Percentiles rank a stretch among this genome's conserved stretches.
Conservation (phyloP, 2,329 filamentous ascomycete species). For the Colletotrichum chlorophyti region DNA sequence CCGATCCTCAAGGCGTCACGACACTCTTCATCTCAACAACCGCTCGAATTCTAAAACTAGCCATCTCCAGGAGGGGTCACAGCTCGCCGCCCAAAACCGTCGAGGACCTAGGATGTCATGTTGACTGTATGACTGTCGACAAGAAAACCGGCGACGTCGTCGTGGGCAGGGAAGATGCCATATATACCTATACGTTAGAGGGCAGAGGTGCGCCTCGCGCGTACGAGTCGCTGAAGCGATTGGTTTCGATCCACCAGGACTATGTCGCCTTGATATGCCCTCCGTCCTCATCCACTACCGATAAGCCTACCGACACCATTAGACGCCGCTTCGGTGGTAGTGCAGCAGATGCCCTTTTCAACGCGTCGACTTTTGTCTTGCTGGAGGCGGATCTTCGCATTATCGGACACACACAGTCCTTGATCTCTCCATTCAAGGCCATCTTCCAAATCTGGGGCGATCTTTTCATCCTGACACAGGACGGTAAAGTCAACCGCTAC, state of each 20-base stretch:
- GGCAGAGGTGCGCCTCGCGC: slow-evolving; percentile 88
- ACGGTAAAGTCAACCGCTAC: slow-evolving; percentile 91
- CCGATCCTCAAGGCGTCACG: slow-evolving; percentile 63
- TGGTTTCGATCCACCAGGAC: slow-evolving; percentile 79
- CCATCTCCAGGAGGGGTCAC: slow-evolving; percentile 87
- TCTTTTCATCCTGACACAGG: slow-evolving; percentile 86
- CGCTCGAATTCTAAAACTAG: slow-evolving; percentile 82
- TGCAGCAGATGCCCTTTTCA: slow-evolving; percentile 79
- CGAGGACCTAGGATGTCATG: slow-evolving; percentile 87
- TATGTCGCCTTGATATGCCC: slow-evolving; percentile 90
- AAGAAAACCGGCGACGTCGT: slow-evolving; percentile 82
- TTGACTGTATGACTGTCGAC: slow-evolving; percentile 95
- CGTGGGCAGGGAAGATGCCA: slow-evolving; percentile 92
- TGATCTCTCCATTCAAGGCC: slow-evolving; percentile 80
- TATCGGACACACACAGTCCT: slow-evolving; percentile 85
- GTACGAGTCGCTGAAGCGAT: slow-evolving; percentile 89
- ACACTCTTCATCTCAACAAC: slow-evolving; percentile 94
- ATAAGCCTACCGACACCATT: slow-evolving; percentile 64
- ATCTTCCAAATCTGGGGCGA: slow-evolving; percentile 91
- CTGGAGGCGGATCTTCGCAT: slow-evolving; percentile 92
- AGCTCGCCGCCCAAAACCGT: slow-evolving; percentile 87
- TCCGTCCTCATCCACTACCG: slow-evolving; percentile 60
- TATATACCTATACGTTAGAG: slow-evolving; percentile 89
- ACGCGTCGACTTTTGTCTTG: slow-evolving; percentile 85
- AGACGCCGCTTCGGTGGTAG: slow-evolving; percentile 73